Evolutionary conservation across 2,329 filamentous ascomycete genomes (phyloP), one percentile per base, ranked within the genome.

Genomic region (Monosporascus sp.): DNA sequence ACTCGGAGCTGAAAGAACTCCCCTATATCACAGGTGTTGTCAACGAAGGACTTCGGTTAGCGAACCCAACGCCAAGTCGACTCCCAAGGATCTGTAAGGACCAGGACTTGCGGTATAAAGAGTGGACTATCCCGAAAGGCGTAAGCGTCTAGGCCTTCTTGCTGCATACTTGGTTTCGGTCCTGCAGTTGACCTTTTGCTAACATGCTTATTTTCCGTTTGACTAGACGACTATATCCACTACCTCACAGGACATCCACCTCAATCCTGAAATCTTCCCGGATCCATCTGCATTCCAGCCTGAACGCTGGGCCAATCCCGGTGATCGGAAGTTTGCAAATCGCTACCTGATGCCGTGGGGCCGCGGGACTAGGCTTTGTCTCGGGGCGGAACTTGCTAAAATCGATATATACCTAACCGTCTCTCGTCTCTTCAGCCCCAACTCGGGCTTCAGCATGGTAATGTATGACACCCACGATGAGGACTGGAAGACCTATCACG

Each of bases 331-430:
- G 18, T 56, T 52, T 6, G 53, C 61, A 15, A 55, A 53, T 44
- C 57, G 57, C n/a, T 53, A 59, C 46, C 51, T 63, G 46, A 53
- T 54, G 38, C 61, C 61, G 7, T 63, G 61, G 60, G 60, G 60
- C 8, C 60, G 59, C 14, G 60, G 60, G 1, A 51, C 55, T 9
- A 49, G 60, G 35, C 57, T 61, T 17, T 62, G 60, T 18, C 55
- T 63, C 1, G 61, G 59, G 24, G 55, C 55, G 50, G 61, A 62
- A 49, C 61, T 63, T 25, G 61, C 61, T 2, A 62, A 54, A n/a
- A 56, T 60, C 46, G 61, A 63, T 43, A 41, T 49, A 25, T 62
- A 59, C 46, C 52, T 62, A 7, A 58, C 59, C n/a, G 59, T 63
- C 9, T 52, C 60, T 44, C 59, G 60, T 9, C 52, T 61, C 5